Evolutionary conservation across 768 basidiomycete species (phyloP), one percentile per base, ranked within the genome.

Genomic region (Phaeolepiota aurea): DNA sequence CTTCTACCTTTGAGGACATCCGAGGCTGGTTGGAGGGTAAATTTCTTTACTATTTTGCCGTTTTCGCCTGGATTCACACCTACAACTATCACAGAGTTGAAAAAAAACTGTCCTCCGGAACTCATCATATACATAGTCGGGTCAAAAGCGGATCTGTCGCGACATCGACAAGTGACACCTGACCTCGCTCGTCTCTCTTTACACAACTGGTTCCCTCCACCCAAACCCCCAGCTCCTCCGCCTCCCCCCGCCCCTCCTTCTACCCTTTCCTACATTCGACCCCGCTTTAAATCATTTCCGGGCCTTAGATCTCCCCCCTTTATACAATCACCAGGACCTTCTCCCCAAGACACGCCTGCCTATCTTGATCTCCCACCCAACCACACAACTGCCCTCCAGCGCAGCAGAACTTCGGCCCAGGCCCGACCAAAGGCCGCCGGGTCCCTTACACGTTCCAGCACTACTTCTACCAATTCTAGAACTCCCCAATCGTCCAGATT

Each of bases 101-200:
- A 85, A 76, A 88, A 85, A 74, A 89, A 90, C 56, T 88, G 87
- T 53, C 70, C 83, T 32, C 76, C 83, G 37, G 89, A 93, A 54
- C 74, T 92, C 43, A 82, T 94, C 58, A 90, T 96, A 53, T 91
- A 92, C 62, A 88, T 97, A 53, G 91, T 96, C 51, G 92, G 93
- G 43, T 79, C 92, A 47, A 97, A 97, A 62, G 84, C 87, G 52
- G 87, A 90, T 68, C 72, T 90, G 44, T 61, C 74, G 44, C 65
- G 68, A 30, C 71, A 79, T 46, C 78, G 87, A 35, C 80, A 86
- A 54, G 83, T 90, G 47, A 83, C 87, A 4, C 67, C 82, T 39
- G 88, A 89, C 61, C 71, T 84, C 44, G 89, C 87, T 40, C 80
- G 87, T n/a, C 70, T 86, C 42, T 82, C 83, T 10, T 65, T 94